Base-by-base conservation (phyloP, 148 eudicot genomes). In the Tetragonia tetragonoides region DNA sequence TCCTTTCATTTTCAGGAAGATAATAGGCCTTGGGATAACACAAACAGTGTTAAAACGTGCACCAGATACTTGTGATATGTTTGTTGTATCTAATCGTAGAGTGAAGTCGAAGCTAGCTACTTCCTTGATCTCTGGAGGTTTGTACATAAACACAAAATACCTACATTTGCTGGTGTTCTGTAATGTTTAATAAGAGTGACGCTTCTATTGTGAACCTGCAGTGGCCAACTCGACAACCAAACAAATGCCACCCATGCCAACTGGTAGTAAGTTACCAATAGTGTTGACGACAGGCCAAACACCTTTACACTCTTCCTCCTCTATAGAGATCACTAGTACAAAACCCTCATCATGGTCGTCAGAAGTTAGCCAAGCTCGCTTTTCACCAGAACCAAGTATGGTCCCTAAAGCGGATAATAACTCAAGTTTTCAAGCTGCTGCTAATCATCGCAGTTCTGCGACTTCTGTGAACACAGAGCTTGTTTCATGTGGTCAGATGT, bases 11-110 rank as follows among this genome's bases (percentile, higher is more conserved):
- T 62, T 62, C 80, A 93, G 94, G 87, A 92, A 79, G 83, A 65
- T 82, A 68, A 89, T 85, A 81, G 88, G 87, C 40, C 77, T 82
- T 34, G 83, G 80, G n/a, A 73, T 93, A 53, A 92, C 97, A 53
- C 87, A 89, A 69, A 51, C 75, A 42, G 86, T 93, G 67, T 75
- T 91, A 38, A 89, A 87, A 82, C 63, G 79, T 76, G 92, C 90
- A 77, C 91, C 97, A 41, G 86, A 86, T 28, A 77, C 81, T 5
- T 90, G 98, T 77, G 83, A 87, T 57, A 53, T 91, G 40, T 91
- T 88, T 67, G 81, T 91, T 67, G 89, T 93, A 69, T 84, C 94
- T 14, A 83, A 83, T 81, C 68, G 81, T 61, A 83, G 86, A 81
- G 84, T 90, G 63, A 83, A 81, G 74, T 86, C 91, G 16, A 88